Evolutionary conservation across 192 early-diverging fungal genomes (phyloP).

Genomic region (Jimgerdemannia flammicorona): DNA sequence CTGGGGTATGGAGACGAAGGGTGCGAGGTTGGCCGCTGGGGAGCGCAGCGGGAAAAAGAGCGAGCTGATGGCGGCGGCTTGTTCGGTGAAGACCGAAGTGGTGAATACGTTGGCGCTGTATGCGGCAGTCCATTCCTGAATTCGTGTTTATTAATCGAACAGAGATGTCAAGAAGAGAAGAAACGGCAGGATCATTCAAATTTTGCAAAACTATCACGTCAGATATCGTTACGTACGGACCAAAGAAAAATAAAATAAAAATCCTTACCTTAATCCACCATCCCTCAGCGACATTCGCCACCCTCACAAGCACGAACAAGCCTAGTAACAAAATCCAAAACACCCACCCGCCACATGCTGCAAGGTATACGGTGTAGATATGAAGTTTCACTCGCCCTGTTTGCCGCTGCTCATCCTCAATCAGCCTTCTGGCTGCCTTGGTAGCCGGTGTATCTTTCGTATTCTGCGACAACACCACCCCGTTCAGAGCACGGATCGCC

Average conservation of each 20-base stretch:
- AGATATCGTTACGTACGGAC: no score
- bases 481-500: slow-evolving; percentile 32
- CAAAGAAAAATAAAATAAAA: background rate
- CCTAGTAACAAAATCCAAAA: slow-evolving; percentile 54
- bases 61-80: background rate
- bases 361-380: slow-evolving; percentile 75
- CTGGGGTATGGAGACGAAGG: background rate
- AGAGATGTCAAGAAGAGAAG: no score
- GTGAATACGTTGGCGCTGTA: background rate
- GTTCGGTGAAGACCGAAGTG: background rate
- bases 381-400: slow-evolving; percentile 64
- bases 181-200: no score
- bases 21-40: background rate
- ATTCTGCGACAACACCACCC: no score
- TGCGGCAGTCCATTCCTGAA: background rate
- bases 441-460: background rate
- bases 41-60: background rate
- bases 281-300: background rate
- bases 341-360: slow-evolving; percentile 51
- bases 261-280: slow-evolving; percentile 43
- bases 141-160: background rate
- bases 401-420: slow-evolving; percentile 73
- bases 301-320: slow-evolving; percentile 16
- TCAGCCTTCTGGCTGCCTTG: slow-evolving; percentile 42
- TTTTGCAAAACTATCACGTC: no score